Evolutionary conservation across 2,329 filamentous ascomycete genomes (phyloP), one percentile per base, ranked within the genome.

Genomic region (Endocalyx cinctus): DNA sequence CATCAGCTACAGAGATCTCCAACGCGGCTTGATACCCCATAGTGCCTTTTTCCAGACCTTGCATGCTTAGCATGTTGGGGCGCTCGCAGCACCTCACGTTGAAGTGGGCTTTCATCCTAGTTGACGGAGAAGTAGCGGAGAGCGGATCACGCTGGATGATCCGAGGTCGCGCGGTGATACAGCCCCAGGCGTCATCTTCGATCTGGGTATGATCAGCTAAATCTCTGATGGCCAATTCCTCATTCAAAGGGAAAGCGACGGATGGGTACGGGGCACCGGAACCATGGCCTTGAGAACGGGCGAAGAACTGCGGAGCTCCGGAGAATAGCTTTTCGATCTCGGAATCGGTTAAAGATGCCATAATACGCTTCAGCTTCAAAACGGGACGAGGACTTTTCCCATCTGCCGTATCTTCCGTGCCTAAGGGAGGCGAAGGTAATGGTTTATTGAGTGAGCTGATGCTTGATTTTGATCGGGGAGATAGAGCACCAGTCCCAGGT

Each of bases 291-390:
- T 77, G 71, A 37, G 69, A 72, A 33, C 74, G 70, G 45, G 76
- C 71, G 55, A 78, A 79, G 63, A 82, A 86, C 54, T 84, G 80
- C 42, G 82, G 82, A 27, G 82, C 82, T n/a, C 82, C 82, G 17
- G 81, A 83, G 64, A 86, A 87, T 49, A 86, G 70, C 57, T 78
- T 77, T 59, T 81, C 77, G 32, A 86, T 63, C 45, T 84, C 77
- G 25, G 67, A 62, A 28, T 76, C 69, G 47, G 61, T 70, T 38
- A 83, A 63, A 30, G 70, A 70, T 27, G 74, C 65, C 69, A 80
- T 80, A 59, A 77, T 79, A 54, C 69, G 67, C 40, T 69, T 62
- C 25, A 78, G 58, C 48, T 67, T 74, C 39, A 77, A 55, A 37
- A 69, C 57, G 22, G 67, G 68, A 43, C 59, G 67, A 36, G 55